Evolutionary conservation across 257 asterid species (phyloP).

Genomic region (Lavandula angustifolia): DNA sequence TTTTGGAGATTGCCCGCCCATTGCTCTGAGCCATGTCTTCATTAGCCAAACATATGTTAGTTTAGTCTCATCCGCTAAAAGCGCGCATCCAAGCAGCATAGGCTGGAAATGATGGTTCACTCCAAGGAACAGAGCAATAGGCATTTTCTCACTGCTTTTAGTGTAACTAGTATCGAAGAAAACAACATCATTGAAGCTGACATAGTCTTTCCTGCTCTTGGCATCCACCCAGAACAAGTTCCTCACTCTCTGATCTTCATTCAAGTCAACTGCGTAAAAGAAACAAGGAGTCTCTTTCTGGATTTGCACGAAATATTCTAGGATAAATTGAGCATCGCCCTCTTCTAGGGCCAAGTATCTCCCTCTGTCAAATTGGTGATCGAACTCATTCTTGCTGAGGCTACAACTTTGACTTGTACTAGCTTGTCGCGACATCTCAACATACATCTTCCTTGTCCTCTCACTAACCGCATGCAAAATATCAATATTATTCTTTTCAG

Average conservation of each 20-base stretch:
- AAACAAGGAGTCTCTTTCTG: slow-evolving; percentile 76
- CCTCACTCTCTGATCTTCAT: slow-evolving; percentile 82
- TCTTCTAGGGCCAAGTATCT: slow-evolving; percentile 70
- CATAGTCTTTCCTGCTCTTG: slow-evolving; percentile 78
- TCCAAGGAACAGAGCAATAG: slow-evolving; percentile 78
- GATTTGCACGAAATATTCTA: slow-evolving; percentile 75
- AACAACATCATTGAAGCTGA: slow-evolving; percentile 72
- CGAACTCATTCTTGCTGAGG: slow-evolving; percentile 47
- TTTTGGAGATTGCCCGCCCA: slow-evolving; percentile 83
- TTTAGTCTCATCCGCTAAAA: slow-evolving; percentile 76
- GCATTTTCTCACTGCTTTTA: slow-evolving; percentile 79
- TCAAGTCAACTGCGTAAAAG: slow-evolving; percentile 84
- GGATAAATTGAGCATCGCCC: slow-evolving; percentile 82
- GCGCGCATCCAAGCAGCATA: slow-evolving; percentile 81
- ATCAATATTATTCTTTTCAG: slow-evolving; percentile 88
- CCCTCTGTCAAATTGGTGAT: slow-evolving; percentile 61
- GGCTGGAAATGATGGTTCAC: slow-evolving; percentile 98
- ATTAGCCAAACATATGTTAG: slow-evolving; percentile 82
- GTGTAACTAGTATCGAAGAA: slow-evolving; percentile 74
- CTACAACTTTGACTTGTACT: slow-evolving; percentile 45
- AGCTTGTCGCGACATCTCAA: slow-evolving; percentile 87
- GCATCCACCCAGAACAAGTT: slow-evolving; percentile 96
- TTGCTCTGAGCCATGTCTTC: slow-evolving; percentile 95
- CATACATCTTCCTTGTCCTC: slow-evolving; percentile 91
- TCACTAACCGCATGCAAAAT: slow-evolving; percentile 93